phyloP scores from a whole-genome alignment of 129 eudicot species.

The Scalesia atractyloides region DNA sequence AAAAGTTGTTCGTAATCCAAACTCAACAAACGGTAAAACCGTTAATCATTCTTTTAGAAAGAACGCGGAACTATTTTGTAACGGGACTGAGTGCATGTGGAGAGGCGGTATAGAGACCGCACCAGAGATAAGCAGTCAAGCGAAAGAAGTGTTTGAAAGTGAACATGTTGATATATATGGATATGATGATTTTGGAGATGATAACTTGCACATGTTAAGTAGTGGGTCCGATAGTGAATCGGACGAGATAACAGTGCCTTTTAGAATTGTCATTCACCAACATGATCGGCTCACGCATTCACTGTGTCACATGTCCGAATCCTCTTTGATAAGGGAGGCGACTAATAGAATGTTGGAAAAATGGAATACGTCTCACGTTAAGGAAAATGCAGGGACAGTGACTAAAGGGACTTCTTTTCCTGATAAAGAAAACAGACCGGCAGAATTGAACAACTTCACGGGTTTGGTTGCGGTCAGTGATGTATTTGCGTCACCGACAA shows the following conservation, averaged over 20 bases:
- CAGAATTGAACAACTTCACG: conserved; percentile 17
- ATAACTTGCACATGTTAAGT: conserved; percentile 46
- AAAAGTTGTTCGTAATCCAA: conserved; percentile 54
- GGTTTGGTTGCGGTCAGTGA: conserved; percentile 29
- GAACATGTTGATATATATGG: conserved; percentile 15
- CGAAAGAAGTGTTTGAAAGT: conserved; percentile 34
- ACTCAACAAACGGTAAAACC: conserved; percentile 25
- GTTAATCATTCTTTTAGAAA: conserved; percentile 35
- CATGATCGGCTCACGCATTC: conserved; percentile 34
- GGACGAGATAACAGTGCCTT: conserved; percentile 35
- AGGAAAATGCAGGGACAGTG: conserved; percentile 31
- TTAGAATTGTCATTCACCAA: conserved; percentile 30
- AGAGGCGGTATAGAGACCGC: conserved; percentile 50
- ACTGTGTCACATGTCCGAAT: conserved; percentile 38
- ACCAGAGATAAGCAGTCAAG: conserved; percentile 41
- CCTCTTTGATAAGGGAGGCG: conserved; percentile 65
- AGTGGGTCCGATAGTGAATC: conserved; percentile 55
- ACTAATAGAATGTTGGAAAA: conserved; percentile 65
- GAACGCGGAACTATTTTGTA: conserved; percentile 17
- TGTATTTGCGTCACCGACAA: conserved; percentile 16
- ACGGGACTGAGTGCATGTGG: conserved; percentile 19
- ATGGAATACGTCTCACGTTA: conserved; percentile 34
- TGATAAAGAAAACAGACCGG: conserved; percentile 33
- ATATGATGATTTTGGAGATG: conserved; percentile 56
- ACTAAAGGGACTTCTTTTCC: conserved; percentile 52